Conservation (phyloP, 139 green algal species). For the Diplosphaera chodatii region DNA sequence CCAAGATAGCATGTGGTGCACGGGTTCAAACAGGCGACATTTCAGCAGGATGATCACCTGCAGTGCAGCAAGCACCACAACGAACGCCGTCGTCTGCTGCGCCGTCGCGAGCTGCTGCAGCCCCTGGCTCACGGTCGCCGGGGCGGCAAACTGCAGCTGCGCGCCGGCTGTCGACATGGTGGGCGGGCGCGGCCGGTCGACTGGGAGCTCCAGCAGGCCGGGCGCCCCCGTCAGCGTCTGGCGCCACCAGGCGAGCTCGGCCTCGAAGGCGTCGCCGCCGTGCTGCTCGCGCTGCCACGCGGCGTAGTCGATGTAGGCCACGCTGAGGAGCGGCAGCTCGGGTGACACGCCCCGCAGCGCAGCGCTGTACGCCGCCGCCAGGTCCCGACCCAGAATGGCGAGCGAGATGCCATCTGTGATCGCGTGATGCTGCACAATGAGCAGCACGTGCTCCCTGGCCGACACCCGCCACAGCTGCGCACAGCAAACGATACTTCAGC, state of each 20-base stretch:
- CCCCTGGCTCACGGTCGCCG: too few species aligned
- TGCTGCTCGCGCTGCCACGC: not conserved
- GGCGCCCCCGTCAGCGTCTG: not conserved
- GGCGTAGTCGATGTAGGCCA: constrained; percentile 3
- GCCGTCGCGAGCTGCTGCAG: not conserved
- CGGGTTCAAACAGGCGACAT: not conserved
- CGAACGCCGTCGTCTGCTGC: not conserved
- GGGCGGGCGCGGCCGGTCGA: not conserved
- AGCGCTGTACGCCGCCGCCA: constrained; percentile 5
- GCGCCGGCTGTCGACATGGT: not conserved
- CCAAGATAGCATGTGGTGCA: not conserved
- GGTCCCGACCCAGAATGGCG: not conserved
- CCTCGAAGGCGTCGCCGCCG: not conserved
- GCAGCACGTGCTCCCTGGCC: not conserved
- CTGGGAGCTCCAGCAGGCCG: not conserved
- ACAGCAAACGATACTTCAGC: too few species aligned
- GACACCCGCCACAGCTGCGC: not conserved
- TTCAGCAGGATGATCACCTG: not conserved
- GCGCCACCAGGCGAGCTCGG: not conserved
- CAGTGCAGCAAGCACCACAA: not conserved
- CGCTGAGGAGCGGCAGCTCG: not conserved
- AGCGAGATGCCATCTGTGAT: constrained; percentile 4
- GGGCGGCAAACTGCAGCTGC: not conserved
- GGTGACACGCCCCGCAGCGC: not conserved
- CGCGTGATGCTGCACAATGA: constrained; percentile 1